Base-by-base conservation (phyloP, 176 grass and related monocot species). In the Oryza meridionalis region DNA sequence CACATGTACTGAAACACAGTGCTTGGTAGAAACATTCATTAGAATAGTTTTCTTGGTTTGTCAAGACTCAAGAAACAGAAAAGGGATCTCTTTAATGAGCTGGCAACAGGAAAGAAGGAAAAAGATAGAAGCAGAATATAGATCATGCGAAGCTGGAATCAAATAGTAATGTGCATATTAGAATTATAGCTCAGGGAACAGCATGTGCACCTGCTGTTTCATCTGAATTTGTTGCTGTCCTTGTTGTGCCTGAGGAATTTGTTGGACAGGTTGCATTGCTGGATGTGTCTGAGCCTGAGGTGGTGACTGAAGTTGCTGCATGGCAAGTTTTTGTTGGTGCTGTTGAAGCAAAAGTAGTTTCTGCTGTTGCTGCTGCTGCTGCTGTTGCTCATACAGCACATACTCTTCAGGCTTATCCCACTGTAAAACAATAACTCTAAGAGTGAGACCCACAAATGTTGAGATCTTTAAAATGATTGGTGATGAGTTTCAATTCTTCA, bases 341-440 rank as follows among this genome's bases (percentile, higher is more conserved):
- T 96, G 96, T 77, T 98, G 96, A 85, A 94, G 81, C 76, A 99
- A 90, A 77, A 96, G 88, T 88, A 94, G 71, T 81, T 96, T 96
- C 91, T 98, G 96, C 42, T 43, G 91, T 21, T 91, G 93, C 26
- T 99, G 96, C 86, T 99, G 96, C 42, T 43, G 96, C 8, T 43
- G 91, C 26, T 91, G 93, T 33, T 99, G 96, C 86, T 99, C 97
- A 78, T 90, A 99, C 76, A 96, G 40, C 19, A 84, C 42, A 92
- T 89, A 94, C 46, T 96, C 97, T 92, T 99, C 93, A 85, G 97
- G 97, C 73, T 99, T 96, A 78, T 96, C 97, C 97, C 97, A 99
- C 97, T 99, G 64, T 35, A 75, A 63, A 40, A 84, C 40, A 76
- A 78, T 3, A 87, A 21, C 49, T 33, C 71, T 69, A 47, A 68